These are phyloP conservation scores for Thecaphora thlaspeos DNA, from an alignment of 1,284 basidiomycete species.

Conservation along the genomic window DNA sequence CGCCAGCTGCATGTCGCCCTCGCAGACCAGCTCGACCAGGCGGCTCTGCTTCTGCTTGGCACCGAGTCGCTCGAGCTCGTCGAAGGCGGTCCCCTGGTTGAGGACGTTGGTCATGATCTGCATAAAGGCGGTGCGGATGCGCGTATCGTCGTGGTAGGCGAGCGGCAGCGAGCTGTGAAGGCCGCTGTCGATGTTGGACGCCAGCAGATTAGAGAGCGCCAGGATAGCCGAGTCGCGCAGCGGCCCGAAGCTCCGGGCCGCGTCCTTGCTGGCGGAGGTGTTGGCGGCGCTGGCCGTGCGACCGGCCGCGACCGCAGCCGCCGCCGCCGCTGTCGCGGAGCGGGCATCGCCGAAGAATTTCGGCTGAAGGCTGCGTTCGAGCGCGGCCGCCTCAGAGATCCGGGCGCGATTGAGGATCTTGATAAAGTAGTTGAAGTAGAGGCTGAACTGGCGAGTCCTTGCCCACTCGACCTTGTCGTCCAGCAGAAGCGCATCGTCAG, in stretches of 20 bases:
- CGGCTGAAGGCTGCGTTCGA: background rate
- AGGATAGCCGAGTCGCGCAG: slow-evolving; percentile 47
- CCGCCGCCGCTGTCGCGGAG: background rate
- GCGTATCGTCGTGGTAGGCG: slow-evolving; percentile 73
- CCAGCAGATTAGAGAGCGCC: slow-evolving; percentile 76
- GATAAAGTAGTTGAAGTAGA: slow-evolving; percentile 53
- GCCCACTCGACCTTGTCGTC: slow-evolving; percentile 55
- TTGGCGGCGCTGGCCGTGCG: background rate
- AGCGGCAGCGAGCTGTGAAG: slow-evolving; percentile 81
- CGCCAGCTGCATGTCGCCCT: slow-evolving; percentile 44
- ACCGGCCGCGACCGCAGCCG: background rate
- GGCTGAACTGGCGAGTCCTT: slow-evolving; percentile 48
- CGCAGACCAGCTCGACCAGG: slow-evolving; percentile 45
- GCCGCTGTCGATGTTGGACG: slow-evolving; percentile 81
- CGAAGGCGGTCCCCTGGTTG: slow-evolving; percentile 65
- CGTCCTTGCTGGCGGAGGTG: slow-evolving; percentile 3
- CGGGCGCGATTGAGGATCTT: slow-evolving; percentile 51
- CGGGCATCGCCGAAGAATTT: too few relatives aligned
- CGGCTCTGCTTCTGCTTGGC: slow-evolving; percentile 35
- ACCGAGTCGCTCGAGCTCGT: slow-evolving; percentile 47
- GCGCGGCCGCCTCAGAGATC: slow-evolving; percentile 23
- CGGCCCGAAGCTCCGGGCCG: slow-evolving; percentile 20
- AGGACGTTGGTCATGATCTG: slow-evolving; percentile 84
- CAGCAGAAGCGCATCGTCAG: slow-evolving; percentile 49
- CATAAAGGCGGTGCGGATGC: slow-evolving; percentile 77